Percentiles rank a stretch among this genome's conserved stretches.
Conservation (phyloP, 768 basidiomycete species). For the Xerocomus spinulosus region DNA sequence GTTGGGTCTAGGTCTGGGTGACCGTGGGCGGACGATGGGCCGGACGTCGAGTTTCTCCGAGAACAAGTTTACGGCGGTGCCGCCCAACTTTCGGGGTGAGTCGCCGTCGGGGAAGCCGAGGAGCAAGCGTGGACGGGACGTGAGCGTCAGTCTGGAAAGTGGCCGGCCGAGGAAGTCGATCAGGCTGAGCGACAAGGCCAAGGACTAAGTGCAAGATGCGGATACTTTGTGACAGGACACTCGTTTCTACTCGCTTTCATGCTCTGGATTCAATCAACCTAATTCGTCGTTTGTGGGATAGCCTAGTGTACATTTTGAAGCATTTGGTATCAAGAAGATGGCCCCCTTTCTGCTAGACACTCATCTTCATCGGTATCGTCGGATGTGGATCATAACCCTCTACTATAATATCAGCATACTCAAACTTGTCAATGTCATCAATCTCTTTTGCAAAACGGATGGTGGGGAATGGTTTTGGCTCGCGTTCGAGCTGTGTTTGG, state of each 20-base stretch:
- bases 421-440: conserved; percentile 75
- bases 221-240: too few relatives aligned
- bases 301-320: too few relatives aligned
- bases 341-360: conserved; percentile 45
- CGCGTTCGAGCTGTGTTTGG: conserved; percentile 69
- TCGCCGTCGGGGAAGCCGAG: conserved; percentile 30
- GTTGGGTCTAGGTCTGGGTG: background rate
- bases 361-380: conserved; percentile 94
- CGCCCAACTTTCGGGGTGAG: conserved; percentile 30
- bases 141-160: conserved; percentile 12
- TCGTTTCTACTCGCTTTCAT: too few relatives aligned
- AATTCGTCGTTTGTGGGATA: too few relatives aligned
- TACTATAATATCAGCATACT: conserved; percentile 74
- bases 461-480: conserved; percentile 80
- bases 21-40: conserved; percentile 15
- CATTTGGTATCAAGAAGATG: too few relatives aligned
- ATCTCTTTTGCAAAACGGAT: conserved; percentile 67
- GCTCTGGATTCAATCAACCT: too few relatives aligned
- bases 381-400: conserved; percentile 85
- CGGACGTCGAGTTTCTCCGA: conserved; percentile 31
- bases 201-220: too few relatives aligned
- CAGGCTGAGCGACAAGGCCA: conserved; percentile 4
- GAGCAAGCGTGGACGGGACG: conserved; percentile 24
- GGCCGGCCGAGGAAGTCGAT: conserved; percentile 21
- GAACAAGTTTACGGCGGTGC: conserved; percentile 48